Percentiles rank a stretch among this genome's conserved stretches.
These are phyloP conservation scores for Ilex paraguariensis DNA, from an alignment of 305 asterid species.

Conservation along the genomic window DNA sequence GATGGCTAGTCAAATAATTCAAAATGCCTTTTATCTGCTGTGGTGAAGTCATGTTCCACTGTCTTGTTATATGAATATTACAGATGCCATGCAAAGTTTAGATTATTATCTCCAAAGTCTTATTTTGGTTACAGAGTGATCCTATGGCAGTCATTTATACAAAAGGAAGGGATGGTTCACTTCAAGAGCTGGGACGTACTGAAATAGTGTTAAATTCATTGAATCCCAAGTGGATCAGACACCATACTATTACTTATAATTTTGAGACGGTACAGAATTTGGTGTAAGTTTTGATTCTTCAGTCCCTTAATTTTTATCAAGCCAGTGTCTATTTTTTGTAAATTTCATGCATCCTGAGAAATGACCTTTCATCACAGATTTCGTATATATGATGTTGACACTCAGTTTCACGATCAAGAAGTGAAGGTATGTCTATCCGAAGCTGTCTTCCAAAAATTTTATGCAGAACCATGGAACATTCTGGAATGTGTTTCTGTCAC, in stretches of 20 bases:
- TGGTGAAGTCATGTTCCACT: no score
- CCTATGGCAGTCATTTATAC: conserved; percentile 83
- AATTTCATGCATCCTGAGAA: conserved; percentile 21
- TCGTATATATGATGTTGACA: conserved; percentile 86
- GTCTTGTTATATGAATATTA: no score
- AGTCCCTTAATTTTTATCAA: conserved; percentile 14
- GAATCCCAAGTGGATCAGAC: conserved; percentile 87
- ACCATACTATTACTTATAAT: conserved; percentile 65
- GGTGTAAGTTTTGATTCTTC: conserved; percentile 68
- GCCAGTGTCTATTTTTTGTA: conserved; percentile 13
- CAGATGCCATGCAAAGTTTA: no score
- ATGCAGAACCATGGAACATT: conserved; percentile 1
- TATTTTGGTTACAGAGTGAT: conserved; percentile 68
- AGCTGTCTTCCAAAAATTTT: conserved; percentile 8
- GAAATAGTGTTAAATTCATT: conserved; percentile 92
- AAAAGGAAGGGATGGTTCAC: conserved; percentile 70
- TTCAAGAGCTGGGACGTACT: conserved; percentile 91
- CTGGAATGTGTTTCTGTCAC: conserved; percentile 1
- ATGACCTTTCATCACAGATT: conserved; percentile 52
- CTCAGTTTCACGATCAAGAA: conserved; percentile 72
- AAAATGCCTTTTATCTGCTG: no score
- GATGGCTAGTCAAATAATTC: no score
- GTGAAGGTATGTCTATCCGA: conserved; percentile 51
- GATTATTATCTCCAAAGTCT: conserved; percentile 10
- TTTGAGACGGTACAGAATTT: conserved; percentile 91